Percentiles rank a stretch among this genome's conserved stretches.
Evolutionary conservation across 441 rosid species (phyloP).

Genomic region (Bruguiera hainesii): DNA sequence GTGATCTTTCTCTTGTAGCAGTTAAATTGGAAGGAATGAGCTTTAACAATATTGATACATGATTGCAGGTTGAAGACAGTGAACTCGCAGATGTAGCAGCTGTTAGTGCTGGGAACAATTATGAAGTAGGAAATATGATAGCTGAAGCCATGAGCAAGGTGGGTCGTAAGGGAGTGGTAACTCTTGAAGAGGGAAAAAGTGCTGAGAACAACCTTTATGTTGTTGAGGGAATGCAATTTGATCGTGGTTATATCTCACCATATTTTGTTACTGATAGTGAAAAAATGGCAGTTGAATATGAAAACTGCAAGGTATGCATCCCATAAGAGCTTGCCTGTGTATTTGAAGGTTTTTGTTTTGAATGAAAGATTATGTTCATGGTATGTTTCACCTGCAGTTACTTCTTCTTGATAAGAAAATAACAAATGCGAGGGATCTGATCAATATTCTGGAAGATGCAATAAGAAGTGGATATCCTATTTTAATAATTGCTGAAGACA

Average conservation of each 20-base stretch:
- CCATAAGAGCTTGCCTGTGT: neutral
- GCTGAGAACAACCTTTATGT: conserved; percentile 93
- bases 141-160: conserved; percentile 98
- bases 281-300: conserved; percentile 93
- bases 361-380: neutral
- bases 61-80: conserved; percentile 83
- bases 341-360: neutral
- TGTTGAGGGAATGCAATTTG: conserved; percentile 99
- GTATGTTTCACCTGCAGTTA: conserved; percentile 50
- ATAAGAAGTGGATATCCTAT: conserved; percentile 74
- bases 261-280: conserved; percentile 93
- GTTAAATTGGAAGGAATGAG: neutral
- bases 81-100: conserved; percentile 98
- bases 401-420: conserved; percentile 95
- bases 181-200: conserved; percentile 96
- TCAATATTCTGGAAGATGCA: conserved; percentile 79
- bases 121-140: conserved; percentile 91
- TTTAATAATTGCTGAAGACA: conserved; percentile 86
- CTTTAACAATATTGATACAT: conserved; percentile 3
- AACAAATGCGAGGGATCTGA: conserved; percentile 91
- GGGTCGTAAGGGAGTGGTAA: conserved; percentile 98
- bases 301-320: conserved; percentile 79
- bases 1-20: too few species aligned
- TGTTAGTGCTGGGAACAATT: conserved; percentile 95
- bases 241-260: conserved; percentile 94